Conservation (phyloP, 768 basidiomycete genomes). For the Lactarius pseudohatsudake region DNA sequence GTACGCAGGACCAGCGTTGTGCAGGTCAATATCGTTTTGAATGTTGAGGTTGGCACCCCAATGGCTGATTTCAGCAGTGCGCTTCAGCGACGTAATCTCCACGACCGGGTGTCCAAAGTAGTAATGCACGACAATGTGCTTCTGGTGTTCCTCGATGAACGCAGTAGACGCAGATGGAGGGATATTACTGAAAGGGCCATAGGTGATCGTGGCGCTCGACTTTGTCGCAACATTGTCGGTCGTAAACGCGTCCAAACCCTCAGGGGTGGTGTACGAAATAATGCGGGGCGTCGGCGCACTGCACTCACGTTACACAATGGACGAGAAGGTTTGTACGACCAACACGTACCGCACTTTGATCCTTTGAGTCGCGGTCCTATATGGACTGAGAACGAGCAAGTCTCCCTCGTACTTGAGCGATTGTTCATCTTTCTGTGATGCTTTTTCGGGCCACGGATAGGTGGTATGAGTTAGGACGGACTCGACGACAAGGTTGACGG, state of each 20-base stretch:
- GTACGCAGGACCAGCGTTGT: slow-evolving; percentile 88
- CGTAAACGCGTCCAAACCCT: slow-evolving; percentile 57
- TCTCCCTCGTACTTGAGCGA: slow-evolving; percentile 73
- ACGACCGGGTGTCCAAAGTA: slow-evolving; percentile 78
- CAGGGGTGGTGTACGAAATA: slow-evolving; percentile 68
- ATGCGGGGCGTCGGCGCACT: slow-evolving; percentile 75
- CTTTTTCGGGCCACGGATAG: slow-evolving; percentile 69
- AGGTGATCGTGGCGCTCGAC: slow-evolving; percentile 78
- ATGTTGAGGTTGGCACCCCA: slow-evolving; percentile 97
- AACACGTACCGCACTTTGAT: slow-evolving; percentile 78
- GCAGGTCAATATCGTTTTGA: slow-evolving; percentile 81
- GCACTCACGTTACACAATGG: slow-evolving; percentile 3
- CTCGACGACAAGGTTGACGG: slow-evolving; percentile 75
- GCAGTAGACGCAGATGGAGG: slow-evolving; percentile 56
- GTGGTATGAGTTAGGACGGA: slow-evolving; percentile 78
- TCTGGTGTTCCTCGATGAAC: slow-evolving; percentile 63
- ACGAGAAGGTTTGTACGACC: not conserved
- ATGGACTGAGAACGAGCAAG: slow-evolving; percentile 83
- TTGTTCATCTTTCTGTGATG: slow-evolving; percentile 75
- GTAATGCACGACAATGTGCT: slow-evolving; percentile 74
- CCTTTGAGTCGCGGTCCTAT: slow-evolving; percentile 75
- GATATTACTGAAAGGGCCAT: slow-evolving; percentile 83
- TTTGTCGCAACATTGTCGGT: slow-evolving; percentile 63
- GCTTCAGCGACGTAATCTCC: slow-evolving; percentile 67
- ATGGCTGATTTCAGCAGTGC: slow-evolving; percentile 89